Conservation (phyloP, 805 yeast species). For the Yamadazyma takamatsuzukensis region DNA sequence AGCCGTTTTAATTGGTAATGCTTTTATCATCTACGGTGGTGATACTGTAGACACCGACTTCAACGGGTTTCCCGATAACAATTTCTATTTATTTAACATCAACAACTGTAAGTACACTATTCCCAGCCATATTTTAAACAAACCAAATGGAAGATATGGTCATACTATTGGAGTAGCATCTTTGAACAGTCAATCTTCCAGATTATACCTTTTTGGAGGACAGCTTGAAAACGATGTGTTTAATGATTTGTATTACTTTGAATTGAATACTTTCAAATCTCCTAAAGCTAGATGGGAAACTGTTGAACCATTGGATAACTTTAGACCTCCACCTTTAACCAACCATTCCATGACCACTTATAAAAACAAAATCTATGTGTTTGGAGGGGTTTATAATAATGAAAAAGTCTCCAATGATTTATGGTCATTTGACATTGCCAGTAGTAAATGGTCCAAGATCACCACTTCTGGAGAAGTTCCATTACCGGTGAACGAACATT, state of each 20-base stretch:
- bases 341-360: slow-evolving; percentile 86
- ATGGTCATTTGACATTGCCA: slow-evolving; percentile 72
- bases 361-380: slow-evolving; percentile 75
- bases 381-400: slow-evolving; percentile 82
- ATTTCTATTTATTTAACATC: slow-evolving; percentile 76
- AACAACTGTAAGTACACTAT: slow-evolving; percentile 42
- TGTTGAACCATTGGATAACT: slow-evolving; percentile 48
- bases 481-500: slow-evolving; percentile 87
- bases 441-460: slow-evolving; percentile 67
- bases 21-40: slow-evolving; percentile 94
- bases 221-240: slow-evolving; percentile 82
- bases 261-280: slow-evolving; percentile 78
- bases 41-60: slow-evolving; percentile 83
- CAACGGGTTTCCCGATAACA: slow-evolving; percentile 79
- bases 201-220: slow-evolving; percentile 88
- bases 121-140: slow-evolving; percentile 43
- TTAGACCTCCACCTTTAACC: slow-evolving; percentile 76
- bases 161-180: slow-evolving; percentile 81
- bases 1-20: slow-evolving; percentile 87
- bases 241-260: slow-evolving; percentile 82
- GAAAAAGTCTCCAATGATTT: slow-evolving; percentile 68
- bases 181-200: slow-evolving; percentile 38
- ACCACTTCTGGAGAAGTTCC: slow-evolving; percentile 73
- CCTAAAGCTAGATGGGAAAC: slow-evolving; percentile 83
- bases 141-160: slow-evolving; percentile 93